Conservation (phyloP, 495 filamentous ascomycete species). For the Tetracladium setigerum region DNA sequence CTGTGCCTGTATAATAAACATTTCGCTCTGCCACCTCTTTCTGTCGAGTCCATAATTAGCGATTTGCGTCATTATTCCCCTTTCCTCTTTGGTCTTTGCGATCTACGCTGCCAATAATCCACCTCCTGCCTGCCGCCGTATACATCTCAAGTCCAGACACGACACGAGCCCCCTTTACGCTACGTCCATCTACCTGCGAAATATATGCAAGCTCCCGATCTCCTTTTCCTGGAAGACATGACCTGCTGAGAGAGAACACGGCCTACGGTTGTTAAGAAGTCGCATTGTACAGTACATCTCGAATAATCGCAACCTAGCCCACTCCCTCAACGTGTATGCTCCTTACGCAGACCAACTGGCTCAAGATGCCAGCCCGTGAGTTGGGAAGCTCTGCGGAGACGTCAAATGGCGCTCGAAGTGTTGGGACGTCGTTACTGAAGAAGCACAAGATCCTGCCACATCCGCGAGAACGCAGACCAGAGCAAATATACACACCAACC, state of each 20-base stretch:
- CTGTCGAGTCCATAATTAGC: too few relatives aligned
- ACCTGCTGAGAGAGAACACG: constrained; percentile 9
- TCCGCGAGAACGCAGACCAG: constrained; percentile 29
- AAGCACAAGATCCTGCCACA: constrained; percentile 48
- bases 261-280: background rate
- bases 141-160: too few relatives aligned
- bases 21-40: too few relatives aligned
- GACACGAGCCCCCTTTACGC: too few relatives aligned
- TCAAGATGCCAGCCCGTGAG: constrained; percentile 20
- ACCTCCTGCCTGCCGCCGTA: too few relatives aligned
- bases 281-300: too few relatives aligned
- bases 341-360: constrained; percentile 23
- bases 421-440: constrained; percentile 33
- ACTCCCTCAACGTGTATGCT: constrained; percentile 19
- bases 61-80: too few relatives aligned
- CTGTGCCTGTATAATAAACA: too few relatives aligned
- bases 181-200: background rate
- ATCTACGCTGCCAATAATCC: too few relatives aligned
- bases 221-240: constrained; percentile 9
- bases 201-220: constrained; percentile 9
- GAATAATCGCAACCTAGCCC: too few relatives aligned
- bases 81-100: too few relatives aligned
- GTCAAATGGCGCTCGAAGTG: constrained; percentile 14
- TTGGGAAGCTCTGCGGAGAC: constrained; percentile 16
- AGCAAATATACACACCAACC: constrained; percentile 16